A percentile compares a stretch with the other conserved stretches of the same genome.
These are phyloP conservation scores for Jamesozyma jinghongensis DNA, from an alignment of 805 yeast species.

Conservation along the genomic window DNA sequence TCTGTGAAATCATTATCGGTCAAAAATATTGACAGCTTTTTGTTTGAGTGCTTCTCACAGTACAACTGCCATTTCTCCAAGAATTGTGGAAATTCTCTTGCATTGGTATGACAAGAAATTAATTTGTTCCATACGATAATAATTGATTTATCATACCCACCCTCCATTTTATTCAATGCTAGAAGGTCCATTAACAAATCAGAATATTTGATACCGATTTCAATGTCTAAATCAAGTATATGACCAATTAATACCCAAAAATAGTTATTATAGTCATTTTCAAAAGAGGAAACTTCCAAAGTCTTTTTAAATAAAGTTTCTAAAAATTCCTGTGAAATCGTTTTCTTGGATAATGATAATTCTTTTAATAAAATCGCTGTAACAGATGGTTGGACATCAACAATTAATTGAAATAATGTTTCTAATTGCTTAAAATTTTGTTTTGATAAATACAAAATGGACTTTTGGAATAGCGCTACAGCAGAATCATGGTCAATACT, in stretches of 20 bases:
- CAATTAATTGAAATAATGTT: conserved; percentile 37
- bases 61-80: conserved; percentile 37
- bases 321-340: conserved; percentile 46
- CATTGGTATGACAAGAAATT: conserved; percentile 41
- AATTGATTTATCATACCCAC: conserved; percentile 1
- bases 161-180: conserved; percentile 5
- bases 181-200: conserved; percentile 10
- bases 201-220: conserved; percentile 44
- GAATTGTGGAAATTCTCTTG: conserved; percentile 49
- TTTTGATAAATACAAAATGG: conserved; percentile 18
- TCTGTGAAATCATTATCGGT: conserved; percentile 27
- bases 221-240: conserved; percentile 47
- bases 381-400: conserved; percentile 31
- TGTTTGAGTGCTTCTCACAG: conserved; percentile 5
- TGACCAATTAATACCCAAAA: conserved; percentile 41
- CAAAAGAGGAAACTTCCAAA: conserved; percentile 4
- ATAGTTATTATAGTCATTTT: conserved; percentile 7
- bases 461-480: conserved; percentile 14
- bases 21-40: conserved; percentile 10
- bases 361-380: conserved; percentile 38
- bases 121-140: conserved; percentile 26
- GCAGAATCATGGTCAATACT: conserved; percentile 8
- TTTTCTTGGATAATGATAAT: conserved; percentile 43
- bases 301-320: conserved; percentile 18
- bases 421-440: conserved; percentile 34